phyloP scores from a whole-genome alignment of 495 filamentous ascomycete species.

The Cetradonia linearis region DNA sequence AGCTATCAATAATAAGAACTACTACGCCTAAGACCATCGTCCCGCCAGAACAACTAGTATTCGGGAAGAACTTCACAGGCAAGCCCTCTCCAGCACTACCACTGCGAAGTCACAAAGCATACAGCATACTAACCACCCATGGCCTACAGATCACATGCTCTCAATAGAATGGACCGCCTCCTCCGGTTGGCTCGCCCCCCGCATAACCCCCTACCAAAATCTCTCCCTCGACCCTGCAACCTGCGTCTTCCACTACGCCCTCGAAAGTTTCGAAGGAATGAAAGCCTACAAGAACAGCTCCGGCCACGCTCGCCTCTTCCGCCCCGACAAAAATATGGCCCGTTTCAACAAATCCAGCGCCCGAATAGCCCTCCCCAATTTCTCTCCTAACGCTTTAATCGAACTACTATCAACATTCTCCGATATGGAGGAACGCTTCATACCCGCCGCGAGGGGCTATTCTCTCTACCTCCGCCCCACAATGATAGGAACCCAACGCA shows the following conservation, averaged over 20 bases:
- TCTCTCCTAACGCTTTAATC: slow-evolving; percentile 59
- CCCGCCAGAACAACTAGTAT: slow-evolving; percentile 70
- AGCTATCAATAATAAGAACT: slow-evolving; percentile 63
- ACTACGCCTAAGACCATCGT: slow-evolving; percentile 61
- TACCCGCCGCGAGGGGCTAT: slow-evolving; percentile 72
- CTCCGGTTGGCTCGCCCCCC: slow-evolving; percentile 68
- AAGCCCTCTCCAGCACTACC: slow-evolving; percentile 15
- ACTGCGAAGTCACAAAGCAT: neutral
- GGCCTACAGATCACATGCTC: slow-evolving; percentile 80
- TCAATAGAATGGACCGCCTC: slow-evolving; percentile 82
- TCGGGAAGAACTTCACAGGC: slow-evolving; percentile 85
- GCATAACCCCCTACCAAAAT: slow-evolving; percentile 89
- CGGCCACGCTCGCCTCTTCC: slow-evolving; percentile 73
- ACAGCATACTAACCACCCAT: neutral
- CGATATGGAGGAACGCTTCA: slow-evolving; percentile 75
- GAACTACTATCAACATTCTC: slow-evolving; percentile 71
- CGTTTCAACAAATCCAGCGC: slow-evolving; percentile 81
- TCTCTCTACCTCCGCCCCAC: slow-evolving; percentile 91
- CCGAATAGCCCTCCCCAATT: slow-evolving; percentile 83
- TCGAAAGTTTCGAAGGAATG: slow-evolving; percentile 96
- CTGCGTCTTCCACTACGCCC: slow-evolving; percentile 97
- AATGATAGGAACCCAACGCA: slow-evolving; percentile 92
- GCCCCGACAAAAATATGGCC: slow-evolving; percentile 93
- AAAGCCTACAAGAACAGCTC: slow-evolving; percentile 84
- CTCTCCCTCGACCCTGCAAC: slow-evolving; percentile 90